Conservation (phyloP, 1,284 basidiomycete species). For the Pseudozyma sp. region DNA sequence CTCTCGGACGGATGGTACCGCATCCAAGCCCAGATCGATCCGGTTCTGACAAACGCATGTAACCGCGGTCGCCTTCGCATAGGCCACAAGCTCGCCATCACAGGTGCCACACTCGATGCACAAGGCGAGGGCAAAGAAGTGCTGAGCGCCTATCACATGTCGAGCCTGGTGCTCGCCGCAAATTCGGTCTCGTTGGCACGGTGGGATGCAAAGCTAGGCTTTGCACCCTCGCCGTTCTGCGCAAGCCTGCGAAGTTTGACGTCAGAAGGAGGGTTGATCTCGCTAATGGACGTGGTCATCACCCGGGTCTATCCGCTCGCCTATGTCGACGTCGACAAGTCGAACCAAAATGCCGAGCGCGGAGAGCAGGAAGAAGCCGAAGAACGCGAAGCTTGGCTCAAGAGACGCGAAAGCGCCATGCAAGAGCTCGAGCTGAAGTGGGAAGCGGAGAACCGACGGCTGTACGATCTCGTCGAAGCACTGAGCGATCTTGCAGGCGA, state of each 20-base stretch:
- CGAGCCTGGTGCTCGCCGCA: conserved; percentile 78
- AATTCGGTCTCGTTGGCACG: conserved; percentile 86
- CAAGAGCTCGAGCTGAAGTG: conserved; percentile 24
- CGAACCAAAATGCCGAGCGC: conserved; percentile 69
- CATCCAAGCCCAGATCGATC: conserved; percentile 80
- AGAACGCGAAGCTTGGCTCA: conserved; percentile 75
- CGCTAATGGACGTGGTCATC: conserved; percentile 81
- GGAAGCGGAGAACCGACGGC: conserved; percentile 21
- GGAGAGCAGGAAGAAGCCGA: conserved; percentile 74
- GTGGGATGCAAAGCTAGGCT: conserved; percentile 90
- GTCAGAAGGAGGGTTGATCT: conserved; percentile 82
- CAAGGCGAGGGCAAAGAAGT: conserved; percentile 80
- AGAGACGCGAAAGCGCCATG: conserved; percentile 68
- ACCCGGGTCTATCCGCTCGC: conserved; percentile 73
- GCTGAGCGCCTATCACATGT: conserved; percentile 79
- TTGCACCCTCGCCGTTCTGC: conserved; percentile 75
- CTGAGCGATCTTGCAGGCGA: conserved; percentile 27
- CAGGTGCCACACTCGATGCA: conserved; percentile 75
- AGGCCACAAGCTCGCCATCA: conserved; percentile 84
- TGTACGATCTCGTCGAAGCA: conserved; percentile 43
- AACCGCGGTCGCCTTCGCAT: conserved; percentile 76
- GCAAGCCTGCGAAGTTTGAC: conserved; percentile 83
- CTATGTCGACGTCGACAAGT: conserved; percentile 66
- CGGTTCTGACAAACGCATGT: conserved; percentile 78
- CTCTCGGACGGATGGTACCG: conserved; percentile 97